phyloP scores from a whole-genome alignment of 169 alveolate genomes.

The Amoebophrya sp. region DNA sequence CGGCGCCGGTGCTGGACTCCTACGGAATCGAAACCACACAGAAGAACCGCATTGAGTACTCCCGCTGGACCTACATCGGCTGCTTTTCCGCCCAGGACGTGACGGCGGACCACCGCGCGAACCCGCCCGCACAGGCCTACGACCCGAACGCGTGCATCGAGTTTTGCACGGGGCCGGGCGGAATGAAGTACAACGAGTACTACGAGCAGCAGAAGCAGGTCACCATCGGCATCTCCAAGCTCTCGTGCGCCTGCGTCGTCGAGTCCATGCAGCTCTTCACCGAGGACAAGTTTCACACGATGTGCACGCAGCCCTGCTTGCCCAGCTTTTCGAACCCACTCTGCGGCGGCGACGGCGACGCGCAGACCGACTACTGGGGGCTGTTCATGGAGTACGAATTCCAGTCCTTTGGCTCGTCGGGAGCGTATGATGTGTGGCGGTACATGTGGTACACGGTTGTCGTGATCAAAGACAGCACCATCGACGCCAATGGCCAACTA shows the following conservation, averaged over 20 bases:
- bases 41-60: constrained; percentile 1
- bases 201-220: background rate
- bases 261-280: background rate
- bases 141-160: constrained; percentile 19
- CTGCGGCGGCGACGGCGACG: constrained; percentile 9
- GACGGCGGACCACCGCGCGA: background rate
- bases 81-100: constrained; percentile 5
- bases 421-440: constrained; percentile 24
- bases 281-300: background rate
- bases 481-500: background rate
- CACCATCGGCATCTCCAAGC: background rate
- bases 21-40: background rate
- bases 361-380: background rate
- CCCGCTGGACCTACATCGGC: constrained; percentile 4
- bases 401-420: background rate
- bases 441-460: constrained; percentile 20
- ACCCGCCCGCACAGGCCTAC: constrained; percentile 20
- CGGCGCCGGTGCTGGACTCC: background rate
- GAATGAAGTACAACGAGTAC: background rate
- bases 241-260: background rate
- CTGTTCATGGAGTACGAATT: constrained; percentile 14
- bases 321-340: background rate
- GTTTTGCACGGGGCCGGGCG: background rate
- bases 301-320: background rate
- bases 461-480: background rate